Base-by-base conservation (phyloP, 73 alveolate species). In the Paramecium bursaria region DNA sequence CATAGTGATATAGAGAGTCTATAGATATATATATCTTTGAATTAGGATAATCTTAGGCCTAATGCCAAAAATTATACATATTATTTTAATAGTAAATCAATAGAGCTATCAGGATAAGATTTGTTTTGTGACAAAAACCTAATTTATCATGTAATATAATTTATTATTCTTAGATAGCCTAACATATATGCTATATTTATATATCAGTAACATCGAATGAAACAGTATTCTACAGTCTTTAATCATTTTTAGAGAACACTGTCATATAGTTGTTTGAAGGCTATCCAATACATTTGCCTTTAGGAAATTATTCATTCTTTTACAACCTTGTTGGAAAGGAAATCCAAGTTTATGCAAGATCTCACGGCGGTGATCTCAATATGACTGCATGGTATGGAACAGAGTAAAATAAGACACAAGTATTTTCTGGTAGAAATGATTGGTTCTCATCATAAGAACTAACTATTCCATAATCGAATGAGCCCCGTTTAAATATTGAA, bases 321-420 rank as follows among this genome's bases (percentile, higher is more conserved):
- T 67, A 35, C 22, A 23, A 30, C 1, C 76, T 57, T 26, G 19
- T 30, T 29, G 2, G 33, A 57, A 57, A 57, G 15, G 76, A 57
- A 10, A 14, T 57, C 13, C 33, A 48, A 6, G 52, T 57, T 3
- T 11, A 57, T 19, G 27, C 51, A 50, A 30, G 33, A n/a, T 57
- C 76, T 2, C 33, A 27, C 33, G 76, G 76, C 2, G 76, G 76
- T 30, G 3, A 30, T 23, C 51, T 50, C 1, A 2, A 27, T n/a
- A 13, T 57, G 0, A 26, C 27, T 15, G 76, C 76, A 11, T 57
- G 33, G 11, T 57, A 9, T 57, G 76, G 76, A n/a, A n/a, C n/a
- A n/a, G n/a, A n/a, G n/a, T n/a, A n/a, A n/a, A n/a, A n/a, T n/a
- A n/a, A n/a, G n/a, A n/a, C n/a, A n/a, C n/a, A n/a, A n/a, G n/a